Evolutionary conservation across 2,329 filamentous ascomycete species (phyloP).

Genomic region (Phaeosphaeria sp.): DNA sequence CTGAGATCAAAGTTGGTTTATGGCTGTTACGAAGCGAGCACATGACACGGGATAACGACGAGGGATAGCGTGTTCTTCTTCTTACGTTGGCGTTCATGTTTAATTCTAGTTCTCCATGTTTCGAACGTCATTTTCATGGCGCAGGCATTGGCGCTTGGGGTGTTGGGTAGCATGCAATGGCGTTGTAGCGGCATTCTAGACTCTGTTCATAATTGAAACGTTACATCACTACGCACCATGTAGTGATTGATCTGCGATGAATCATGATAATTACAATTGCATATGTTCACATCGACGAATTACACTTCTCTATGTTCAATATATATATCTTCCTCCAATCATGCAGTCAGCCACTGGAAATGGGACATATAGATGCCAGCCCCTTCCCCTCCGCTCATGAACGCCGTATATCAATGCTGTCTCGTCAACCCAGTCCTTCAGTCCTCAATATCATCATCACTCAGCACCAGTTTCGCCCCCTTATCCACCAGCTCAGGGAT

Average conservation of each 20-base stretch:
- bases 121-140: not conserved
- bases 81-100: too few relatives aligned
- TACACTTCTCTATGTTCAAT: not conserved
- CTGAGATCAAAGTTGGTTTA: too few relatives aligned
- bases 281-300: not conserved
- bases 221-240: not conserved
- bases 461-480: conserved; percentile 49
- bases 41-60: not conserved
- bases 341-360: too few relatives aligned
- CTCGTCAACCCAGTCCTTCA: conserved; percentile 6
- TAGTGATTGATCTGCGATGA: too few relatives aligned
- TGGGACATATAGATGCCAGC: too few relatives aligned
- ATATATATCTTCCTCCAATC: not conserved
- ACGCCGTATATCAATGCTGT: not conserved
- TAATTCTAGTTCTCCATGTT: not conserved
- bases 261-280: not conserved
- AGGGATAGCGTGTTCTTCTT: too few relatives aligned
- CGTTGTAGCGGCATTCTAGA: not conserved
- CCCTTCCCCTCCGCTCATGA: not conserved
- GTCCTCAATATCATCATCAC: conserved; percentile 58
- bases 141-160: not conserved
- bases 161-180: not conserved
- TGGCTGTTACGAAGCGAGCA: not conserved
- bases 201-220: not conserved
- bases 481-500: conserved; percentile 30